Base-by-base conservation (phyloP, 139 green algal genomes). In the Chlorella sp. region DNA sequence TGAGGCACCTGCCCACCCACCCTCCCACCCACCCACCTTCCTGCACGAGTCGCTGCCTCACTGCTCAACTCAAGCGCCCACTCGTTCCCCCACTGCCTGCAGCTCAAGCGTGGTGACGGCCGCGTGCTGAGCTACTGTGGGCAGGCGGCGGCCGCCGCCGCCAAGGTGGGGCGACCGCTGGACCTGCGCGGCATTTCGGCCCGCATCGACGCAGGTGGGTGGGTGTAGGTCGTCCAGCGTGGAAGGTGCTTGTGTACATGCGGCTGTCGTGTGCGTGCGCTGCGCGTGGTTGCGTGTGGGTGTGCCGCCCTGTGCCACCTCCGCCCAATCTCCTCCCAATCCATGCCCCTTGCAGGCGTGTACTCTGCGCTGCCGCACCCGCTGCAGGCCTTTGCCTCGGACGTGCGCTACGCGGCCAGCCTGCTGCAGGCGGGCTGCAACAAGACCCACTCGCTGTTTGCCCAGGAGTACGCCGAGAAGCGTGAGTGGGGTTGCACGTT, bases 341-440 rank as follows among this genome's bases (percentile, higher is more conserved):
- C n/a, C n/a, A n/a, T n/a, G n/a, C 72, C 86, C 2, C 75, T 87
- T 56, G 72, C 84, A 87, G 85, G 86, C 58, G 69, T 88, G 17
- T 93, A 93, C 69, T 43, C 70, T 4, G 51, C 44, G 2, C 38
- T 78, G 38, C 67, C 68, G 16, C 36, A 89, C 68, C 86, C 86
- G 44, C 58, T 94, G 51, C 56, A 85, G 1, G 91, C 92, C 1
- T 89, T 96, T 30, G 81, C 75, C 22, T 81, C 84, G 6, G 93
- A 96, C 56, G 51, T 96, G 2, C 51, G 60, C 0, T 46, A 75
- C 20, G 90, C 89, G 28, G 90, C 86, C 28, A 41, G 82, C 30
- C 83, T 94, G 54, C 91, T 89, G 84, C 87, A 87, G 16, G 74
- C 80, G 5, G 91, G 86, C 32, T 74, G 68, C 43, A 78, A 85